Percentiles rank a stretch among this genome's conserved stretches.
Conservation (phyloP, 495 filamentous ascomycete genomes). For the Hyaloscypha variabilis region DNA sequence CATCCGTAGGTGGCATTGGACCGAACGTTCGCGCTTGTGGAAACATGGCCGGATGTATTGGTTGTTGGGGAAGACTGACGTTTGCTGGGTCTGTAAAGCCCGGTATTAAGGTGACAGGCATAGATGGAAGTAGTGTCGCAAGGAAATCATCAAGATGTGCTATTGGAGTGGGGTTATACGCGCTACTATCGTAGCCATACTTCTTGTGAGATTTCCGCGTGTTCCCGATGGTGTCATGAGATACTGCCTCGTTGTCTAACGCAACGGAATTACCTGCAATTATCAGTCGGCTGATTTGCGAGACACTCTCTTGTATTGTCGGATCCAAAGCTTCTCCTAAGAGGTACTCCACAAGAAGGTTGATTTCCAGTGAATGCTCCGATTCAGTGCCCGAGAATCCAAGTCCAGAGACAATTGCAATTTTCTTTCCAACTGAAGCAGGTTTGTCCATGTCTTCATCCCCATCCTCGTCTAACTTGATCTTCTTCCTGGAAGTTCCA, state of each 20-base stretch:
- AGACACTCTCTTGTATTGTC: slow-evolving; percentile 55
- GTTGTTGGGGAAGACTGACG: slow-evolving; percentile 77
- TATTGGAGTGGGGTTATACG: slow-evolving; percentile 85
- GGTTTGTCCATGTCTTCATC: slow-evolving; percentile 47
- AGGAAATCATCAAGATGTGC: slow-evolving; percentile 84
- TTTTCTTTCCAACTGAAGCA: slow-evolving; percentile 56
- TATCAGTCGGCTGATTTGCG: slow-evolving; percentile 79
- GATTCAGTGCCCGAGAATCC: slow-evolving; percentile 73
- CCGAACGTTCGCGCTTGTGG: slow-evolving; percentile 71
- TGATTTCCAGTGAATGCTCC: slow-evolving; percentile 69
- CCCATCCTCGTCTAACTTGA: slow-evolving; percentile 33
- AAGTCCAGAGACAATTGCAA: slow-evolving; percentile 89
- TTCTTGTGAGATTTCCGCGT: slow-evolving; percentile 61
- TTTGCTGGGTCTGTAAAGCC: slow-evolving; percentile 80
- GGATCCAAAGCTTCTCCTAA: slow-evolving; percentile 76
- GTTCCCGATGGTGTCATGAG: slow-evolving; percentile 40
- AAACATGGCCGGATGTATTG: slow-evolving; percentile 82
- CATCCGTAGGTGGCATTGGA: slow-evolving; percentile 44
- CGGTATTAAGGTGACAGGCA: slow-evolving; percentile 81
- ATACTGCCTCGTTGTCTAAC: slow-evolving; percentile 37
- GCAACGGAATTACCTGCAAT: slow-evolving; percentile 90
- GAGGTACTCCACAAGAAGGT: slow-evolving; percentile 84
- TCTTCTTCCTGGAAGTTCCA: slow-evolving; percentile 39
- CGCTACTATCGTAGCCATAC: slow-evolving; percentile 89
- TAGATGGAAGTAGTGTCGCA: slow-evolving; percentile 72